Conservation (phyloP, 805 yeast genomes). For the Candida khao-thaluensis region DNA sequence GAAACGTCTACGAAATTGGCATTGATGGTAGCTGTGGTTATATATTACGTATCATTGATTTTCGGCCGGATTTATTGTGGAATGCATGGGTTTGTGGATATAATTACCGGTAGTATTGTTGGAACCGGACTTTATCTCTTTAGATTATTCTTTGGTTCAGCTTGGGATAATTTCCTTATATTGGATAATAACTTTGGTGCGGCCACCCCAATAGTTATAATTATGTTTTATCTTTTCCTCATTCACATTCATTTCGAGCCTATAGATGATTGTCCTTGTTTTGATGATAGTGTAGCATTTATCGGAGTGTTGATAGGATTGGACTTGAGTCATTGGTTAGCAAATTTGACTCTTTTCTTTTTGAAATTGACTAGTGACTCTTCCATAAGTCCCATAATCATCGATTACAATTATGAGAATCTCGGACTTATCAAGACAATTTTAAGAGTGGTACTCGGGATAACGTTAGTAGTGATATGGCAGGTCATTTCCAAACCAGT, state of each 20-base stretch:
- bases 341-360: constrained; percentile 31
- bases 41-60: constrained; percentile 64
- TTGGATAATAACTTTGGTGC: constrained; percentile 22
- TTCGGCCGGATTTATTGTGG: constrained; percentile 91
- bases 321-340: constrained; percentile 59
- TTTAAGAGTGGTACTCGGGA: constrained; percentile 60
- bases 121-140: constrained; percentile 57
- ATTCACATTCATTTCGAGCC: constrained; percentile 79
- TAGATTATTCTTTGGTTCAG: constrained; percentile 39
- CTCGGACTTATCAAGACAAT: constrained; percentile 43
- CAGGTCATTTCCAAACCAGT: constrained; percentile 69
- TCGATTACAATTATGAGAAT: constrained; percentile 42
- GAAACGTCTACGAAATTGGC: constrained; percentile 12
- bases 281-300: constrained; percentile 91
- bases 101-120: constrained; percentile 59
- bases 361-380: constrained; percentile 16
- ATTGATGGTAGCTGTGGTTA: constrained; percentile 16
- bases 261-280: constrained; percentile 93
- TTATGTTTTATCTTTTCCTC: constrained; percentile 44
- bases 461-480: constrained; percentile 66
- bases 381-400: constrained; percentile 29
- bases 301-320: constrained; percentile 82
- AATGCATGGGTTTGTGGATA: constrained; percentile 92
- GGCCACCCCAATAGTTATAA: constrained; percentile 34
- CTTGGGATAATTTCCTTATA: constrained; percentile 49